Conservation (phyloP, 371 early-diverging fungal genomes). For the Parasitella parasitica region DNA sequence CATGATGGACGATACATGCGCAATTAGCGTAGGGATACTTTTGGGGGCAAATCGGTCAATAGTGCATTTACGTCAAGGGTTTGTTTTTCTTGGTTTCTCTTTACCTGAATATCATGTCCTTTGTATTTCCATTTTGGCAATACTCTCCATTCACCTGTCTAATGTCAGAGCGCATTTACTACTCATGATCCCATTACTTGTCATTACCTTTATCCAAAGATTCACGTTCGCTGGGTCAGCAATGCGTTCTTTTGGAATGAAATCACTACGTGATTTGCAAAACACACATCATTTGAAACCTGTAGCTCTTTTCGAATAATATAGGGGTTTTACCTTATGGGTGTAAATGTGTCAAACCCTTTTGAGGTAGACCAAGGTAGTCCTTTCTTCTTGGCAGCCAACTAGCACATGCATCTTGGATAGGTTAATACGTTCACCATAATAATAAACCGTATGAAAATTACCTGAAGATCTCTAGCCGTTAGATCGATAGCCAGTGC, state of each 20-base stretch:
- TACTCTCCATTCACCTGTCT: conserved; percentile 59
- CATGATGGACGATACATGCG: conserved; percentile 81
- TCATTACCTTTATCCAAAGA: conserved; percentile 69
- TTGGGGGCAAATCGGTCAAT: not conserved
- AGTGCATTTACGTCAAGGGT: not conserved
- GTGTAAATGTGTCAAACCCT: conserved; percentile 94
- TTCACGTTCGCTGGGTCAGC: conserved; percentile 74
- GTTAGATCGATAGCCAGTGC: conserved; percentile 91
- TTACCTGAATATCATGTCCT: conserved; percentile 89
- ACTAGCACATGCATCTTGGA: conserved; percentile 35
- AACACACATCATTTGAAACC: not conserved
- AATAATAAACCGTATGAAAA: not conserved
- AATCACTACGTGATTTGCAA: conserved; percentile 42
- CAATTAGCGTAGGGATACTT: conserved; percentile 73
- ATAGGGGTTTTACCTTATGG: conserved; percentile 60
- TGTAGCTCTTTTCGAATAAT: not conserved
- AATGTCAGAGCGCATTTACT: too few relatives aligned
- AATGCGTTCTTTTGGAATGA: conserved; percentile 74
- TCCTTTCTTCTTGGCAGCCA: conserved; percentile 79
- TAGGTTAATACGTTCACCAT: not conserved
- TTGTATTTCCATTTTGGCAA: conserved; percentile 82
- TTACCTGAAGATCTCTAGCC: conserved; percentile 80
- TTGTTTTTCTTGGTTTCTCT: conserved; percentile 5
- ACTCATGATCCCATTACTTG: not conserved
- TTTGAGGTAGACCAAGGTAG: conserved; percentile 90